phyloP scores from a whole-genome alignment of 1,284 basidiomycete genomes.

The Microbotryum violaceum region DNA sequence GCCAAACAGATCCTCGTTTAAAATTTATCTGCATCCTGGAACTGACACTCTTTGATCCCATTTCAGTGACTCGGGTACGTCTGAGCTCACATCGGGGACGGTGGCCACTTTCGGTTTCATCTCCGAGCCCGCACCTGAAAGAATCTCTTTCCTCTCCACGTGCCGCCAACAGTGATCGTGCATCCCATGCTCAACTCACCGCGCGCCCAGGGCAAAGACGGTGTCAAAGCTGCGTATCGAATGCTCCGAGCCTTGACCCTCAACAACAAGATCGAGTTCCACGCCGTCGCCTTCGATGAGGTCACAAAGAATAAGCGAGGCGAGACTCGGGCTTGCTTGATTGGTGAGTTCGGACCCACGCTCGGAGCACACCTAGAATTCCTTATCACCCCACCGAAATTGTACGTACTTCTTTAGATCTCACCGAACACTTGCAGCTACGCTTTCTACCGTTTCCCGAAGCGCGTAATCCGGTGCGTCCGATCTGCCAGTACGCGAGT shows the following conservation, averaged over 20 bases:
- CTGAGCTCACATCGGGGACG: too few relatives aligned
- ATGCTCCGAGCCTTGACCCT: conserved; percentile 26
- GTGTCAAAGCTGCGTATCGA: conserved; percentile 26
- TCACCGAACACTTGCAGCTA: conserved; percentile 24
- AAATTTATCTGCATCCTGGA: too few relatives aligned
- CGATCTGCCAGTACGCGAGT: too few relatives aligned
- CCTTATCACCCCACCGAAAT: too few relatives aligned
- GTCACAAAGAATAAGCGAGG: conserved; percentile 11
- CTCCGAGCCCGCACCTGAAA: too few relatives aligned
- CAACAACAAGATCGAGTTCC: conserved; percentile 41
- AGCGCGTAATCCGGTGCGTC: conserved; percentile 13
- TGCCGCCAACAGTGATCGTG: conserved; percentile 3
- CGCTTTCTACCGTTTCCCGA: conserved; percentile 17
- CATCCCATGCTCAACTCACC: conserved; percentile 27
- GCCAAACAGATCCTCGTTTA: too few relatives aligned
- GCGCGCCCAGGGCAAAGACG: conserved; percentile 2
- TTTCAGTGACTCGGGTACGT: background rate
- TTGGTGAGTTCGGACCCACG: background rate
- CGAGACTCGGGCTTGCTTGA: conserved; percentile 8
- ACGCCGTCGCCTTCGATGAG: conserved; percentile 16
- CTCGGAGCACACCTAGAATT: background rate
- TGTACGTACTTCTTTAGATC: background rate
- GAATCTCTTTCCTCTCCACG: too few relatives aligned
- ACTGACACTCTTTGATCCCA: too few relatives aligned
- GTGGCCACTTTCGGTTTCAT: too few relatives aligned